Evolutionary conservation across 768 basidiomycete species (phyloP).

Genomic region (Trametes elegans): DNA sequence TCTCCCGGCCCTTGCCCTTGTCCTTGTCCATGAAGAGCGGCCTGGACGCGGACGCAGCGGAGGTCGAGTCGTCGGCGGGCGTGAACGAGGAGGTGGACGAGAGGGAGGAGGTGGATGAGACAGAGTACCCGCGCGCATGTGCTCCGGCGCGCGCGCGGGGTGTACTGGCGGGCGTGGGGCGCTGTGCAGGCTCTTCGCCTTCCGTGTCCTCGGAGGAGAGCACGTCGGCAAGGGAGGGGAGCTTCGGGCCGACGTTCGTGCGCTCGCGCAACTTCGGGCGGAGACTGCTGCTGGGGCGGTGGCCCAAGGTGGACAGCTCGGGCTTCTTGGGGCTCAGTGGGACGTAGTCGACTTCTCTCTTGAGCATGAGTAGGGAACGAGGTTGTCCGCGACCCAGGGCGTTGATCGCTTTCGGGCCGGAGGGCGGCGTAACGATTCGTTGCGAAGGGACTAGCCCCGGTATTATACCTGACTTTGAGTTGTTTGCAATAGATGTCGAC

Average conservation of each 20-base stretch:
- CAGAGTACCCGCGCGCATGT: conserved; percentile 11
- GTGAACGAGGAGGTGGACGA: background rate
- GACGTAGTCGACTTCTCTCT: conserved; percentile 68
- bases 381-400: conserved; percentile 33
- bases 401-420: conserved; percentile 6
- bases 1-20: background rate
- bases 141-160: conserved; percentile 1
- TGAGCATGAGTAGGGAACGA: conserved; percentile 61
- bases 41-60: background rate
- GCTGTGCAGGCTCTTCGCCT: background rate
- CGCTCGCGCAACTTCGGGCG: conserved; percentile 12
- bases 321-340: conserved; percentile 70
- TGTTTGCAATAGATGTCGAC: background rate
- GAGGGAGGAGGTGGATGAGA: conserved; percentile 9
- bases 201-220: conserved; percentile 15
- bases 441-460: conserved; percentile 15
- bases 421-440: conserved; percentile 22
- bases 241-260: conserved; percentile 12
- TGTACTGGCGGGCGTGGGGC: background rate
- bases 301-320: conserved; percentile 32
- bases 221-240: background rate
- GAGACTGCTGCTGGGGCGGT: conserved; percentile 26
- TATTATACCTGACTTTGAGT: conserved; percentile 16
- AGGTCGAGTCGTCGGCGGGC: background rate
- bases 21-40: background rate